phyloP scores from a whole-genome alignment of 192 early-diverging fungal genomes.

The Linnemannia schmuckeri region DNA sequence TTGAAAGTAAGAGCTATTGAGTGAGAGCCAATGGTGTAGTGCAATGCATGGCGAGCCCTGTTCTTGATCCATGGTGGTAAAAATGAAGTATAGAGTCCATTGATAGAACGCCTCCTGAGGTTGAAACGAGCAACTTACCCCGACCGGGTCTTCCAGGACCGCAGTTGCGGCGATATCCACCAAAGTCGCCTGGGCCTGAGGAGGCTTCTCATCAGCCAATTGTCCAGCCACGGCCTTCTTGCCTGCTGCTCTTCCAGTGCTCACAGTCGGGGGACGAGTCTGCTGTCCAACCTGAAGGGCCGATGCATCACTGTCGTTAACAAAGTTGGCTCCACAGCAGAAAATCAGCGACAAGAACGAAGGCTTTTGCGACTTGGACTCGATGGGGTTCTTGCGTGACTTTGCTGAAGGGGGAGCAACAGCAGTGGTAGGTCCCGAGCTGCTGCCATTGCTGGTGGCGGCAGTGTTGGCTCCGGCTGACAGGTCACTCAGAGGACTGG shows the following conservation, averaged over 20 bases:
- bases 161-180: slow-evolving; percentile 14
- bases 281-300: slow-evolving; percentile 13
- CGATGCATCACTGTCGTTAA: slow-evolving; percentile 39
- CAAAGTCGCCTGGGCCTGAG: slow-evolving; percentile 24
- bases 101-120: slow-evolving; percentile 4
- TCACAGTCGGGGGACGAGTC: slow-evolving; percentile 32
- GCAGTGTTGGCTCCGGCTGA: slow-evolving; percentile 47
- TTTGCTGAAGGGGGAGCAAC: slow-evolving; percentile 24
- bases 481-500: slow-evolving; percentile 45
- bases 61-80: not conserved
- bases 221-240: slow-evolving; percentile 38
- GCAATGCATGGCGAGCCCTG: slow-evolving; percentile 6
- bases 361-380: slow-evolving; percentile 44
- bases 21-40: slow-evolving; percentile 2
- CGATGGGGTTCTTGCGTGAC: slow-evolving; percentile 33
- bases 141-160: slow-evolving; percentile 25
- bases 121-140: slow-evolving; percentile 26
- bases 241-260: slow-evolving; percentile 39
- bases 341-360: slow-evolving; percentile 48
- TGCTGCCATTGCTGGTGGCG: slow-evolving; percentile 13
- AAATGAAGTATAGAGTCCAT: slow-evolving; percentile 2
- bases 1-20: not conserved
- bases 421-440: slow-evolving; percentile 5
- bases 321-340: slow-evolving; percentile 55
- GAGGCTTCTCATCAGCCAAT: slow-evolving; percentile 25